Base-by-base conservation (phyloP, 495 filamentous ascomycete genomes). In the Jackrogersella minutella region DNA sequence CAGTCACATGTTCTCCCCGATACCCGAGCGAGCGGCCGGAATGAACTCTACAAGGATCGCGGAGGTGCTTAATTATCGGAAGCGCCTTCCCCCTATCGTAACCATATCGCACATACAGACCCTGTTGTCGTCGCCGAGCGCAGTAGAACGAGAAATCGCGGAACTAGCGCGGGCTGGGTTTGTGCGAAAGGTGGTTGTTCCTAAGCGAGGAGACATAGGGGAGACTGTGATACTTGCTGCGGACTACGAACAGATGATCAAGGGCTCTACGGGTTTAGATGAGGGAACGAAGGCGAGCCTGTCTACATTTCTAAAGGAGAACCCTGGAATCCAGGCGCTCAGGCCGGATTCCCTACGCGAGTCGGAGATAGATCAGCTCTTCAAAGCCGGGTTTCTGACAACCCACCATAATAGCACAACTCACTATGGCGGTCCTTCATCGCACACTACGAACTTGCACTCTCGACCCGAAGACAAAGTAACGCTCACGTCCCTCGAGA, bases 1-100 rank as follows among this genome's bases (percentile, higher is more conserved):
- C 21, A 71, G 69, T 4, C 82, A 75, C 64, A 93, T 91, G 85
- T 96, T 93, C 73, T 83, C 85, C 41, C 80, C 82, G 6, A 77
- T 95, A 2, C 91, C 91, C 5, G 78, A 85, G 17, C 72, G 72
- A 21, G 80, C 81, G 5, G 79, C 86, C 0, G 91, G 91, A 9
- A 92, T 95, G 88, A 90, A 88, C 69, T 90, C 88, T 34, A 87
- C 82, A 1, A 84, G 88, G 11, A 89, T 91, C 22, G 84, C 90
- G 9, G 85, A 92, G 66, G 81, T 91, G 1, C 80, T 94, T 44
- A 90, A 90, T 62, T 85, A 87, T 68, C 85, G 91, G 17, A 78
- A 77, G 21, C 81, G 78, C 10, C 73, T 96, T 28, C 92, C 92
- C 28, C 88, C 88, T 0, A 80, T 91, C 17, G 88, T 88, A 14